These are phyloP conservation scores for Didymosphaeria variabile DNA, from an alignment of 2,329 filamentous ascomycete species.

Conservation along the genomic window DNA sequence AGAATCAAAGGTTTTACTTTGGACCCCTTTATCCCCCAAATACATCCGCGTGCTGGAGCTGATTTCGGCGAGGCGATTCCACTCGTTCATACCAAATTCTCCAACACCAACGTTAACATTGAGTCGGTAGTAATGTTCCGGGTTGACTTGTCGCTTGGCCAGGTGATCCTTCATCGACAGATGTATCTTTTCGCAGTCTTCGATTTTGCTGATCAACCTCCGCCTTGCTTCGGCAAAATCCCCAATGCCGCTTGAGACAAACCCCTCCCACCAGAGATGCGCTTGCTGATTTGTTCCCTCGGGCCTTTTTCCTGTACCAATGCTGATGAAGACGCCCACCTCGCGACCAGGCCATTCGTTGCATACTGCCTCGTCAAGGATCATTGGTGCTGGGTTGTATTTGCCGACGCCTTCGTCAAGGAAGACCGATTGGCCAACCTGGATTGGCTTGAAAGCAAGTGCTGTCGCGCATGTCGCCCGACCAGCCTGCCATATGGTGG, in stretches of 20 bases:
- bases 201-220: slow-evolving; percentile 88
- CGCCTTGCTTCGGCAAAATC: slow-evolving; percentile 91
- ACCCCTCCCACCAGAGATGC: slow-evolving; percentile 92
- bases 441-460: slow-evolving; percentile 94
- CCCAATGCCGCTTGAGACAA: slow-evolving; percentile 74
- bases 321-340: slow-evolving; percentile 88
- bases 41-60: slow-evolving; percentile 91
- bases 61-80: slow-evolving; percentile 92
- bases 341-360: slow-evolving; percentile 97
- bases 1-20: slow-evolving; percentile 78
- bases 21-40: slow-evolving; percentile 75
- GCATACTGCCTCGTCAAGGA: slow-evolving; percentile 86
- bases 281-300: slow-evolving; percentile 73
- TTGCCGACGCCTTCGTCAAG: slow-evolving; percentile 91
- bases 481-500: slow-evolving; percentile 96
- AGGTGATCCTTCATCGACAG: slow-evolving; percentile 86
- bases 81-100: slow-evolving; percentile 99
- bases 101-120: slow-evolving; percentile 97
- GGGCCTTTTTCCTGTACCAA: slow-evolving; percentile 90
- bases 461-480: slow-evolving; percentile 92
- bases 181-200: slow-evolving; percentile 92
- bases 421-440: slow-evolving; percentile 91
- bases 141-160: slow-evolving; percentile 78
- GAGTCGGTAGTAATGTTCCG: slow-evolving; percentile 93
- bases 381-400: slow-evolving; percentile 87